Conservation (phyloP, 805 yeast genomes). For the Sugiyamaella americana region DNA sequence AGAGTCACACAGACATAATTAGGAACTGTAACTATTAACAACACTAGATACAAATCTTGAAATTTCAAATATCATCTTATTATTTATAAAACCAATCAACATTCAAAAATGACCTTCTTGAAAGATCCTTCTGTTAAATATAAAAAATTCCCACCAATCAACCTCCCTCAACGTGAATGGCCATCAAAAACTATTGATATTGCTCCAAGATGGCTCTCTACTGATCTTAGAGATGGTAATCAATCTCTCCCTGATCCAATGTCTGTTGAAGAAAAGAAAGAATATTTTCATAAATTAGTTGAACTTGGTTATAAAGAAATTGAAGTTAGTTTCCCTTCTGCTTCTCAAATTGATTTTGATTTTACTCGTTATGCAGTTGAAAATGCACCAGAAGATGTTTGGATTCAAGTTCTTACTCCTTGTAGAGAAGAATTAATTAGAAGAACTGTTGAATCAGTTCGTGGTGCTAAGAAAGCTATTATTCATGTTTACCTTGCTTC, state of each 20-base stretch:
- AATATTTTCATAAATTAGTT: constrained; percentile 59
- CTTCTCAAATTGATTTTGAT: constrained; percentile 74
- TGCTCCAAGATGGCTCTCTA: constrained; percentile 78
- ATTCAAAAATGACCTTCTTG: constrained; percentile 31
- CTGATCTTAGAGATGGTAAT: constrained; percentile 80
- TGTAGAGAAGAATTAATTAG: constrained; percentile 68
- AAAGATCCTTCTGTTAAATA: constrained; percentile 61
- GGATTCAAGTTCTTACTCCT: constrained; percentile 69
- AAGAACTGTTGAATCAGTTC: constrained; percentile 64
- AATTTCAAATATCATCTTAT: too few relatives aligned
- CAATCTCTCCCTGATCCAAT: constrained; percentile 83
- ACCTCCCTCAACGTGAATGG: constrained; percentile 64
- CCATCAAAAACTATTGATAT: constrained; percentile 51
- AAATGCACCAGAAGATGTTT: constrained; percentile 68
- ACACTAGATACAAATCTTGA: too few relatives aligned
- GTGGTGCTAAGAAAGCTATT: constrained; percentile 71
- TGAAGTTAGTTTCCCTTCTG: constrained; percentile 78
- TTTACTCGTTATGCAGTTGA: constrained; percentile 71
- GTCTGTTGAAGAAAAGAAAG: constrained; percentile 72
- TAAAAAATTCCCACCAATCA: constrained; percentile 46
- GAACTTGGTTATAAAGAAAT: constrained; percentile 77
- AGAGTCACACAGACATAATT: too few relatives aligned
- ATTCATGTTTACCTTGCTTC: constrained; percentile 74
- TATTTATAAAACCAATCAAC: too few relatives aligned
- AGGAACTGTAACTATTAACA: too few relatives aligned